Percentiles rank a stretch among this genome's conserved stretches.
phyloP scores from a whole-genome alignment of 1,139 yeast species.

The Yamadazyma triangularis region DNA sequence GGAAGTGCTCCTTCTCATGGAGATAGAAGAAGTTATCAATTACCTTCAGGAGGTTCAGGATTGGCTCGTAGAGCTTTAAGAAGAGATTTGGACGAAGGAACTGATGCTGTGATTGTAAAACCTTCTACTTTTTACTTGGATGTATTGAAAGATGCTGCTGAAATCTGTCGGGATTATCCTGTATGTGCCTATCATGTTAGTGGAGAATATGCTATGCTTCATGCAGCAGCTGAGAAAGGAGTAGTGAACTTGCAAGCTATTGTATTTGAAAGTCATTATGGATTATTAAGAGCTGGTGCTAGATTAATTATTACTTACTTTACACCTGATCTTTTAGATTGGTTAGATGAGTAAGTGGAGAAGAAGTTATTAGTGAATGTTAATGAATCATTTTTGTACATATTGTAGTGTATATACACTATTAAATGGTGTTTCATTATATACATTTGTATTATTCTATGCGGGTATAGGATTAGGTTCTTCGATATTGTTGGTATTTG shows the following conservation, averaged over 20 bases:
- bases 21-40: constrained; percentile 88
- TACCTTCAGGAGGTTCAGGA: constrained; percentile 91
- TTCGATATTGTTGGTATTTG: too few relatives aligned
- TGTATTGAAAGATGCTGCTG: constrained; percentile 82
- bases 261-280: constrained; percentile 90
- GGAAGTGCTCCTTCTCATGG: constrained; percentile 88
- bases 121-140: constrained; percentile 98
- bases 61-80: constrained; percentile 86
- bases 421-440: too few relatives aligned
- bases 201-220: constrained; percentile 97
- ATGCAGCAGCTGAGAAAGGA: constrained; percentile 97
- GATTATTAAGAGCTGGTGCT: constrained; percentile 95
- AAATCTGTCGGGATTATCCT: constrained; percentile 78
- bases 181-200: constrained; percentile 94
- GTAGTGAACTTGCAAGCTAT: constrained; percentile 81
- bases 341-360: constrained; percentile 67
- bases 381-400: too few relatives aligned
- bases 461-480: too few relatives aligned
- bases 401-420: too few relatives aligned
- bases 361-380: too few relatives aligned
- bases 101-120: constrained; percentile 92
- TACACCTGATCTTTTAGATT: constrained; percentile 93
- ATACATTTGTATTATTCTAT: too few relatives aligned
- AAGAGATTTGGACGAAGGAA: constrained; percentile 88
- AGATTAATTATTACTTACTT: constrained; percentile 85